Conservation (phyloP, 2,329 filamentous ascomycete genomes). For the Ophiostoma perfectum region DNA sequence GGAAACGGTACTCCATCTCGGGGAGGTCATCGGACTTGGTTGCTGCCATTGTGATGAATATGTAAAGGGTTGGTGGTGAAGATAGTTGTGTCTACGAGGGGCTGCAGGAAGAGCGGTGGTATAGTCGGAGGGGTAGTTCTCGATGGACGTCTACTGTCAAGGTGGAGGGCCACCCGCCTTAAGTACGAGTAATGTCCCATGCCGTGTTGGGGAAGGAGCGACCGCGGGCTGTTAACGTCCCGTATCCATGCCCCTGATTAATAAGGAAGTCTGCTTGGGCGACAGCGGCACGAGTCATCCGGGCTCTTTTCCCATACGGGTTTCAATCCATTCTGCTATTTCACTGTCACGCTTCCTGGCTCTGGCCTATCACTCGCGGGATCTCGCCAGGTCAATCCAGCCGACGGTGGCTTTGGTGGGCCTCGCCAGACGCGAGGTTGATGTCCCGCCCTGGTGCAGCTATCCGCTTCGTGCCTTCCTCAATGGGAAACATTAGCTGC, state of each 20-base stretch:
- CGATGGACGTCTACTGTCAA: not conserved
- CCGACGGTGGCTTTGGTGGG: not conserved
- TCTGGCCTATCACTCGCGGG: not conserved
- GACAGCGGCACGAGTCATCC: not conserved
- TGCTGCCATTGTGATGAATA: slow-evolving; percentile 7
- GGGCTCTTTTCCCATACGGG: too few species aligned
- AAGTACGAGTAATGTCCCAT: not conserved
- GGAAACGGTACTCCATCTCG: slow-evolving; percentile 23
- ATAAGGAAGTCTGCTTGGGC: not conserved
- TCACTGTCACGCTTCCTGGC: not conserved
- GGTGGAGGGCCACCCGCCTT: not conserved
- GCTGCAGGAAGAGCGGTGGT: not conserved
- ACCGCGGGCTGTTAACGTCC: not conserved
- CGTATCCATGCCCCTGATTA: not conserved
- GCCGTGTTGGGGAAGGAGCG: not conserved
- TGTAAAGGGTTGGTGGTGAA: not conserved
- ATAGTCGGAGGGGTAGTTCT: slow-evolving; percentile 6
- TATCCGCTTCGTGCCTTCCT: not conserved
- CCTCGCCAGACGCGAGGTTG: not conserved
- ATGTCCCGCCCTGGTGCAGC: not conserved
- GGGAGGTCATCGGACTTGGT: slow-evolving; percentile 18
- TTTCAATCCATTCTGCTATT: not conserved
- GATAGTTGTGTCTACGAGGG: not conserved
- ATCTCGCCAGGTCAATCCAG: not conserved
- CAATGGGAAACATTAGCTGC: not conserved